These are phyloP conservation scores for Sanghuangporus weigelae DNA, from an alignment of 1,284 basidiomycete species.

Conservation along the genomic window DNA sequence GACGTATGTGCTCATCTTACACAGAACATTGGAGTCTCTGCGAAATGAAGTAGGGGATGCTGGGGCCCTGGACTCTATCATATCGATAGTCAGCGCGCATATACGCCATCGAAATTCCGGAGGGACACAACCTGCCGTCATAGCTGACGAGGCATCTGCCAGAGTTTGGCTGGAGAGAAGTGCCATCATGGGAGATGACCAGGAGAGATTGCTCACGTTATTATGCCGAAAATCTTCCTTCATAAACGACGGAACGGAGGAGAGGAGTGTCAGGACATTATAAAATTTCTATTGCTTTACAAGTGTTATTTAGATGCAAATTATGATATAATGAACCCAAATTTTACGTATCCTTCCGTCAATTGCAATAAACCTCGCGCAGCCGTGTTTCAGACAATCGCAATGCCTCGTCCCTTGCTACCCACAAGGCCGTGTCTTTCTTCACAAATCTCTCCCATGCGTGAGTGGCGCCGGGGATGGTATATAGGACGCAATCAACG, in stretches of 20 bases:
- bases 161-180: background rate
- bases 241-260: background rate
- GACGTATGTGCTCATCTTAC: background rate
- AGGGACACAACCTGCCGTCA: background rate
- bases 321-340: background rate
- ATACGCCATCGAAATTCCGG: background rate
- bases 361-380: background rate
- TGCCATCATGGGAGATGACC: background rate
- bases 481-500: constrained; percentile 8
- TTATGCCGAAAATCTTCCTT: background rate
- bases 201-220: constrained; percentile 2
- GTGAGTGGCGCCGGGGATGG: constrained; percentile 12
- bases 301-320: background rate
- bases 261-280: constrained; percentile 7
- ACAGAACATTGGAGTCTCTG: background rate
- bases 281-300: background rate
- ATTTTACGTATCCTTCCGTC: background rate
- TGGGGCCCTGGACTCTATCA: background rate
- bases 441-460: constrained; percentile 15
- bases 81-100: background rate
- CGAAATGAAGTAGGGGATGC: background rate
- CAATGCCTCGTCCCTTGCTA: constrained; percentile 2
- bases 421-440: constrained; percentile 7
- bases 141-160: background rate
- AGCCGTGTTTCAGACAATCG: constrained; percentile 8